Evolutionary conservation across 2,329 filamentous ascomycete species (phyloP).

Genomic region (Lizonia empirigonia): DNA sequence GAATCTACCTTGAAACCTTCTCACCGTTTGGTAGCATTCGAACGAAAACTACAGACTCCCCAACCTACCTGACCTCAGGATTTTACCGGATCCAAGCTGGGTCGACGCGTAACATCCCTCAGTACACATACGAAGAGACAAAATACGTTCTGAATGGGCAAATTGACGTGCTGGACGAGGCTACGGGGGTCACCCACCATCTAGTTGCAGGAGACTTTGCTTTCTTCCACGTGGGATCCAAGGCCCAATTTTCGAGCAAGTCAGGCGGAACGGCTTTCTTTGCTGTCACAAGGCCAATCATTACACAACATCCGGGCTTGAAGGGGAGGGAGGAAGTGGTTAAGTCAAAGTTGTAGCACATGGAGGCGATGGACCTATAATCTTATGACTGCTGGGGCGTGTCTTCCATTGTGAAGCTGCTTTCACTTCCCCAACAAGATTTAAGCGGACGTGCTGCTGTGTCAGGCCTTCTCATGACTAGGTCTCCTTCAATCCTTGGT

Average conservation of each 20-base stretch:
- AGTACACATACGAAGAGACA: slow-evolving; percentile 34
- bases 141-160: slow-evolving; percentile 35
- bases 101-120: slow-evolving; percentile 25
- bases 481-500: too few species aligned
- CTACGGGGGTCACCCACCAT: slow-evolving; percentile 32
- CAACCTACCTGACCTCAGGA: slow-evolving; percentile 32
- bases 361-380: too few species aligned
- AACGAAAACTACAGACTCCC: slow-evolving; percentile 28
- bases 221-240: slow-evolving; percentile 34
- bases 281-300: slow-evolving; percentile 30
- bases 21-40: slow-evolving; percentile 16
- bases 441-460: too few species aligned
- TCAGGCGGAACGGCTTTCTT: slow-evolving; percentile 31
- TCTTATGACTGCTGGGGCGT: too few species aligned
- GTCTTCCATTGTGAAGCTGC: too few species aligned
- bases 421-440: too few species aligned
- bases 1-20: background rate
- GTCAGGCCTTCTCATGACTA: too few species aligned
- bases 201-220: slow-evolving; percentile 35
- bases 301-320: slow-evolving; percentile 25
- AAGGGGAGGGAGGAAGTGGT: slow-evolving; percentile 29
- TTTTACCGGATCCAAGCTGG: slow-evolving; percentile 36
- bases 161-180: slow-evolving; percentile 35
- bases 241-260: slow-evolving; percentile 33
- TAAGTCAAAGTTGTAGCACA: slow-evolving; percentile 20